A percentile compares a stretch with the other conserved stretches of the same genome.
Evolutionary conservation across 208 protist genomes (phyloP).

Genomic region (Crithidia brevicula): DNA sequence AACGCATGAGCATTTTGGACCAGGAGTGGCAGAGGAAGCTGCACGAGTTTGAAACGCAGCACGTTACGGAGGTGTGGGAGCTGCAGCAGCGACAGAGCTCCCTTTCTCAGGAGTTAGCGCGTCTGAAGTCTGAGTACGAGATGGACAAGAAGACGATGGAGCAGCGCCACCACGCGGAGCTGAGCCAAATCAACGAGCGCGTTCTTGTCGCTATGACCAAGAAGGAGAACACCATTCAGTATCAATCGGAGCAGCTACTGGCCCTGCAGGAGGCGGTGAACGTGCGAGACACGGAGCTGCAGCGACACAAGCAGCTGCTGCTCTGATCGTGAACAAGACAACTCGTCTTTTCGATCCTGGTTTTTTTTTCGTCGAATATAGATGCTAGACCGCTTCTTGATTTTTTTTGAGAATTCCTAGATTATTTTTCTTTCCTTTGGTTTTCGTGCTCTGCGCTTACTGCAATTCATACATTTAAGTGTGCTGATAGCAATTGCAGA

Average conservation of each 20-base stretch:
- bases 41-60: constrained; percentile 59
- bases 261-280: constrained; percentile 74
- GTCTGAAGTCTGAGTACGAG: constrained; percentile 42
- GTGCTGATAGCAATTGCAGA: too few species aligned
- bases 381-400: background rate
- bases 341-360: background rate
- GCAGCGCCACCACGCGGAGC: constrained; percentile 77
- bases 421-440: background rate
- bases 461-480: too few species aligned
- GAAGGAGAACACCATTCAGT: constrained; percentile 76
- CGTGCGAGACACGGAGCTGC: constrained; percentile 73
- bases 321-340: constrained; percentile 5
- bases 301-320: constrained; percentile 68
- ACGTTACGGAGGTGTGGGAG: constrained; percentile 56
- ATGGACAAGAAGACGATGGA: constrained; percentile 64
- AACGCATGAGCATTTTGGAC: constrained; percentile 60
- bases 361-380: background rate
- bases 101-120: constrained; percentile 40
- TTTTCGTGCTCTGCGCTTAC: too few species aligned
- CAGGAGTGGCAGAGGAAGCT: constrained; percentile 74
- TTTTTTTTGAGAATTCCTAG: background rate
- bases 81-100: constrained; percentile 54
- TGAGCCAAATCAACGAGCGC: constrained; percentile 83
- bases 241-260: constrained; percentile 69
- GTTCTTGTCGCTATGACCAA: constrained; percentile 80